Percentiles rank a stretch among this genome's conserved stretches.
Evolutionary conservation across 208 protist species (phyloP).

Genomic region (Tetramitus jugosus): DNA sequence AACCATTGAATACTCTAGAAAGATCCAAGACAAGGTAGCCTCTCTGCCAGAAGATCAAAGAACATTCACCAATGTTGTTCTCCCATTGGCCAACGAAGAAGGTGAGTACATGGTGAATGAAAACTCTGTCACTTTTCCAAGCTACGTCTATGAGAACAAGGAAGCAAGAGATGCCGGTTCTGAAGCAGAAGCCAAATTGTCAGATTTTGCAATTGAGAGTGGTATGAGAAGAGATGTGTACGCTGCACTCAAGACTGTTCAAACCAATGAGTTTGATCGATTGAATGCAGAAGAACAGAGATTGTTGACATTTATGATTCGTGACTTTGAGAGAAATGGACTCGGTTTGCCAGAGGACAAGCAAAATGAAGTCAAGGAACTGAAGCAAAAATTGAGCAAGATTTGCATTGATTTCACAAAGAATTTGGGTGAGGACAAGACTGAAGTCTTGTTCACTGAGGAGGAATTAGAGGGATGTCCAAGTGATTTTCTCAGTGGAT

Average conservation of each 20-base stretch:
- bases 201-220: constrained; percentile 20
- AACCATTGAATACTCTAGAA: constrained; percentile 6
- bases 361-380: background rate
- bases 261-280: background rate
- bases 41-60: background rate
- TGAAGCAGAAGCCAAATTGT: background rate
- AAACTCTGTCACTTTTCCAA: constrained; percentile 14
- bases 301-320: constrained; percentile 24
- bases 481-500: background rate
- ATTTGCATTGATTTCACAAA: constrained; percentile 36
- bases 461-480: constrained; percentile 19
- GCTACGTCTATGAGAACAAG: constrained; percentile 18
- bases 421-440: constrained; percentile 53
- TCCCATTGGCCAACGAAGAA: background rate
- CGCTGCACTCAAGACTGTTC: background rate
- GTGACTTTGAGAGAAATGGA: constrained; percentile 30
- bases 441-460: constrained; percentile 15
- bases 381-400: constrained; percentile 24
- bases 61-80: constrained; percentile 1
- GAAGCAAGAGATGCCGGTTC: constrained; percentile 21
- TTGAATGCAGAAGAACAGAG: constrained; percentile 14
- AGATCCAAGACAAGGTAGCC: background rate
- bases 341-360: constrained; percentile 12
- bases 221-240: constrained; percentile 30
- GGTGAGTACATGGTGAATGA: background rate